These are phyloP conservation scores for Lentinus polychrous DNA, from an alignment of 1,284 basidiomycete genomes.

Conservation along the genomic window DNA sequence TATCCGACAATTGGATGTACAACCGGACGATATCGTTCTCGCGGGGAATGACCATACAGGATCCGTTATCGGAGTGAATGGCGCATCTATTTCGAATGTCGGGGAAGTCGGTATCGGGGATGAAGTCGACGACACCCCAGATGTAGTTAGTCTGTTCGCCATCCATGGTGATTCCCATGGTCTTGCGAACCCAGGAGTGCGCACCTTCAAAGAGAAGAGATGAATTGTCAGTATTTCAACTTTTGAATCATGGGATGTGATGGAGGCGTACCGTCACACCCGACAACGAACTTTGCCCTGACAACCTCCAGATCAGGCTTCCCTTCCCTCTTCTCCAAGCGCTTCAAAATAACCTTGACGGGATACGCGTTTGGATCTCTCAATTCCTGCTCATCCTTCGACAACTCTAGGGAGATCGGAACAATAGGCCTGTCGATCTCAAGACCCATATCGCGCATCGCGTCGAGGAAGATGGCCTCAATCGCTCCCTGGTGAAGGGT, in stretches of 20 bases:
- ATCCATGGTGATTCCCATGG: conserved; percentile 64
- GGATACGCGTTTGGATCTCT: conserved; percentile 28
- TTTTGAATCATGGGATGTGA: background rate
- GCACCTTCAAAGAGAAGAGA: conserved; percentile 41
- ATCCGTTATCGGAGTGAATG: conserved; percentile 49
- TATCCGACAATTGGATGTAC: conserved; percentile 65
- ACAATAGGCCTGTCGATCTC: conserved; percentile 51
- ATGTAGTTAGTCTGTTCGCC: conserved; percentile 75
- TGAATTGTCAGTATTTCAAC: conserved; percentile 1
- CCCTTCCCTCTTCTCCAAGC: conserved; percentile 22
- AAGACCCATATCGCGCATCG: conserved; percentile 44
- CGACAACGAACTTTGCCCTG: conserved; percentile 48
- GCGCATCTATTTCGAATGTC: conserved; percentile 70
- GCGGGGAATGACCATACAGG: conserved; percentile 70
- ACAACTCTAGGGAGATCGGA: conserved; percentile 49
- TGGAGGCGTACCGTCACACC: conserved; percentile 43
- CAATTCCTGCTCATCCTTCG: conserved; percentile 29
- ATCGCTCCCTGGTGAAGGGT: conserved; percentile 73
- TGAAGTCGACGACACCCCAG: conserved; percentile 75
- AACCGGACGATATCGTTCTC: conserved; percentile 66
- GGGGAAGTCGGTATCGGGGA: conserved; percentile 72
- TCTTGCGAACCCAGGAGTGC: conserved; percentile 76
- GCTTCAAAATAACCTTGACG: conserved; percentile 43
- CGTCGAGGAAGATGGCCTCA: conserved; percentile 62
- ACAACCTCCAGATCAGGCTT: conserved; percentile 35